Base-by-base conservation (phyloP, 805 yeast species). In the Metschnikowia borealis region DNA sequence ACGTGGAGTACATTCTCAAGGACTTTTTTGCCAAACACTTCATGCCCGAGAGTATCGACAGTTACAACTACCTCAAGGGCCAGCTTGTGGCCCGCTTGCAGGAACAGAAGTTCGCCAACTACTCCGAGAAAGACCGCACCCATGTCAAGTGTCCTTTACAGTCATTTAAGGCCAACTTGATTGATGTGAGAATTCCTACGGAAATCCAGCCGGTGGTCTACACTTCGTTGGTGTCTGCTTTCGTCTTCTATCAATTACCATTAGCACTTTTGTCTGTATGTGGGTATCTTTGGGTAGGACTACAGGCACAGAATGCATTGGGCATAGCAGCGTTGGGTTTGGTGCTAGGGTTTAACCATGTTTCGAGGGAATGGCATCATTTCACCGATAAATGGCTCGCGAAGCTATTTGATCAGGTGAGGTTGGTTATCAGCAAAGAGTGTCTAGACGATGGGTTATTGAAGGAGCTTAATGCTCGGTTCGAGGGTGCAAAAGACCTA, bases 261-360 rank as follows among this genome's bases (percentile, higher is more conserved):
- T 56, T 71, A 3, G 57, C 71, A 1, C 53, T 63, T 2, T 51
- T 73, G 6, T 58, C 75, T 5, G 50, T 63, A 8, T 51, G 64
- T 14, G 62, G 74, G 2, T 70, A 66, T 53, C 59, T 65, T 23
- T 64, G 61, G 54, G 69, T 73, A 54, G 74, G 64, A 2, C 62
- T 72, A 46, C 58, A 65, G 2, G 46, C 60, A 2, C 68, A 73
- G 39, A 57, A 67, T 14, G 66, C 72, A 0, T 46, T 62, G 35
- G 75, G 77, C 0, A 53, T 73, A 5, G 66, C 62, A 4, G 53
- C 60, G 5, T 56, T 73, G n/a, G 78, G 78, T 0, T 64, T 70
- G 67, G 68, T 66, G 6, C 52, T 69, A 45, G 78, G 78, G 11
- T 71, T 73, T 57, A 73, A 73, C 49, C 63, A 69, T 36, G 75